Evolutionary conservation across 441 rosid genomes (phyloP).

Genomic region (Hypseocharis bilobata): DNA sequence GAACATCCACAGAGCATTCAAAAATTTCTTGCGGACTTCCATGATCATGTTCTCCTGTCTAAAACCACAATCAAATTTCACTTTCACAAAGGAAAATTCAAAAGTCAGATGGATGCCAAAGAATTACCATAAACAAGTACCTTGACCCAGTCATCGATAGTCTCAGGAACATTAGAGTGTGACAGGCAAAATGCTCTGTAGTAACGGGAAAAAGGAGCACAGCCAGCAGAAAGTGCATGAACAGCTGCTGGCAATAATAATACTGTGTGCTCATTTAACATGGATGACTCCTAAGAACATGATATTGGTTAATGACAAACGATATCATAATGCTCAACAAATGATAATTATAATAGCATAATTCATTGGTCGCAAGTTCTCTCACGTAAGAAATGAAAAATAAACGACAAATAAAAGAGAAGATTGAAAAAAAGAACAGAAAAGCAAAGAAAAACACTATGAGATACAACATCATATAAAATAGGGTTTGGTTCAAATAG

Average conservation of each 20-base stretch:
- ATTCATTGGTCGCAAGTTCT: neutral
- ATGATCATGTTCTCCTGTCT: slow-evolving; percentile 47
- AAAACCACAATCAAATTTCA: slow-evolving; percentile 26
- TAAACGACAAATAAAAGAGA: neutral
- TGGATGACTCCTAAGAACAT: slow-evolving; percentile 47
- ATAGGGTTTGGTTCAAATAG: no score
- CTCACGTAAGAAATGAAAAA: neutral
- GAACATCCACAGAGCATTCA: slow-evolving; percentile 77
- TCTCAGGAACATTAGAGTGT: slow-evolving; percentile 35
- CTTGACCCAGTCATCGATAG: slow-evolving; percentile 40
- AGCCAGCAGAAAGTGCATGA: slow-evolving; percentile 72
- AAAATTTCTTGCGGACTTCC: slow-evolving; percentile 43
- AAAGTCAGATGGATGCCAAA: slow-evolving; percentile 9
- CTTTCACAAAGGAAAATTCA: slow-evolving; percentile 24
- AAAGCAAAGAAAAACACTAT: neutral
- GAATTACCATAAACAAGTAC: slow-evolving; percentile 32
- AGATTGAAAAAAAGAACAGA: neutral
- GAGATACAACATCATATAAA: neutral
- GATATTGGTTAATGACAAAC: slow-evolving; percentile 13
- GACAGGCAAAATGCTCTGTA: slow-evolving; percentile 31
- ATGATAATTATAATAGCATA: slow-evolving; percentile 4
- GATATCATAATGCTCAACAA: neutral
- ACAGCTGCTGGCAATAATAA: slow-evolving; percentile 71
- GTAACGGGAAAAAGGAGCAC: slow-evolving; percentile 38
- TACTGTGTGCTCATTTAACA: slow-evolving; percentile 47